Evolutionary conservation across 495 filamentous ascomycete genomes (phyloP).

Genomic region (Mytilinidion resinicola): DNA sequence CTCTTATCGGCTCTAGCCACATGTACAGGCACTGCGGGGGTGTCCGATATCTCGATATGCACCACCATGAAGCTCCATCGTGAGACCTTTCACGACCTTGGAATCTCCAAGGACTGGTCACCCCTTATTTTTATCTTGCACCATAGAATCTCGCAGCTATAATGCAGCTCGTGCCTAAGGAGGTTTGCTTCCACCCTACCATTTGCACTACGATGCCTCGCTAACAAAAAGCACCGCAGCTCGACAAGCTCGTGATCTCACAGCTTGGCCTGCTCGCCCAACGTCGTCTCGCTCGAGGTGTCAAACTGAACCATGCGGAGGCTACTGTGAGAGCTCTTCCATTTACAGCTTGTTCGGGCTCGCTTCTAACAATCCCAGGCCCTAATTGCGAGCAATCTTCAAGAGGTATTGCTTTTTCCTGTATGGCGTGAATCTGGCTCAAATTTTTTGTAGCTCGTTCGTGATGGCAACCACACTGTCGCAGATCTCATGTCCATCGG

Average conservation of each 20-base stretch:
- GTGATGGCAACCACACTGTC: conserved; percentile 90
- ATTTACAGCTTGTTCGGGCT: background rate
- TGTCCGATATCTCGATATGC: too few species aligned
- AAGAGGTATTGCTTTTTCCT: conserved; percentile 55
- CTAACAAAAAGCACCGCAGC: conserved; percentile 42
- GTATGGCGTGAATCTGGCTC: background rate
- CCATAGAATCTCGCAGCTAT: background rate
- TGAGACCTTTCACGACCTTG: too few species aligned
- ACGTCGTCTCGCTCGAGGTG: conserved; percentile 77
- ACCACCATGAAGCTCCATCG: too few species aligned
- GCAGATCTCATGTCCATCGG: conserved; percentile 90
- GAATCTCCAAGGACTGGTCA: too few species aligned
- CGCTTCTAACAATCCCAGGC: conserved; percentile 49
- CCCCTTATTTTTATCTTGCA: too few species aligned
- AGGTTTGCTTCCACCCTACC: background rate
- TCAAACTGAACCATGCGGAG: conserved; percentile 87
- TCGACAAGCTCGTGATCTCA: conserved; percentile 94
- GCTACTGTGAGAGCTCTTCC: conserved; percentile 59
- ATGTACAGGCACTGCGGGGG: too few species aligned
- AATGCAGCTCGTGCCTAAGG: conserved; percentile 4
- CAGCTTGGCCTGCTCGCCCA: conserved; percentile 87
- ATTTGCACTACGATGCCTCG: background rate
- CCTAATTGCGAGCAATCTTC: conserved; percentile 81
- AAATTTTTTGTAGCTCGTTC: conserved; percentile 61
- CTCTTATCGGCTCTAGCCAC: too few species aligned